A percentile compares a stretch with the other conserved stretches of the same genome.
phyloP scores from a whole-genome alignment of 805 yeast species.

The Wickerhamomyces chaumierensis region DNA sequence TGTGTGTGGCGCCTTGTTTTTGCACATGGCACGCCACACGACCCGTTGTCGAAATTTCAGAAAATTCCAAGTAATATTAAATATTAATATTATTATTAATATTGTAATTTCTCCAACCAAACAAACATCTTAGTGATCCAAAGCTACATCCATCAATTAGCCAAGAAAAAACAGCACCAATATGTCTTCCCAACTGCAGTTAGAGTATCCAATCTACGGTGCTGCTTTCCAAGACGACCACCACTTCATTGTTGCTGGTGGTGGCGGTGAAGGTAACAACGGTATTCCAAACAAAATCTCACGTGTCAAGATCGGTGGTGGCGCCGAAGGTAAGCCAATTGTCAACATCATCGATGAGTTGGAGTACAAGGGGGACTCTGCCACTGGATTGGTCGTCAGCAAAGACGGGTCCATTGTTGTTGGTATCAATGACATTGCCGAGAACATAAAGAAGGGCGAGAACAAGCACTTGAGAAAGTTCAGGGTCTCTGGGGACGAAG shows the following conservation, averaged over 20 bases:
- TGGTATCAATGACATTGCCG: slow-evolving; percentile 66
- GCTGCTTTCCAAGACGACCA: slow-evolving; percentile 55
- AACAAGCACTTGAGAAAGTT: slow-evolving; percentile 69
- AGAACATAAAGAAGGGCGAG: slow-evolving; percentile 43
- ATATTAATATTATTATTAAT: too few species aligned
- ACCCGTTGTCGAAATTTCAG: too few species aligned
- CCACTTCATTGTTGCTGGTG: slow-evolving; percentile 71
- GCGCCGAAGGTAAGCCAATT: slow-evolving; percentile 31
- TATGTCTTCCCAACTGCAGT: background rate
- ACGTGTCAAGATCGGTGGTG: slow-evolving; percentile 47
- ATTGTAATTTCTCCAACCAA: too few species aligned
- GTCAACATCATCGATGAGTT: slow-evolving; percentile 56
- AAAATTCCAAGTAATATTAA: too few species aligned
- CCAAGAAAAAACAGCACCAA: background rate
- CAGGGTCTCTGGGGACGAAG: slow-evolving; percentile 21
- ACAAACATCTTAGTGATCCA: too few species aligned
- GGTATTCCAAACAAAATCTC: slow-evolving; percentile 81
- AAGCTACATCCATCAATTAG: too few species aligned
- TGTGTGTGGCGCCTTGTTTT: too few species aligned
- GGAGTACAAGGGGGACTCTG: slow-evolving; percentile 60
- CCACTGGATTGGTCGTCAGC: slow-evolving; percentile 63
- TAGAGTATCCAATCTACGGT: slow-evolving; percentile 62
- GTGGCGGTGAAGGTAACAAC: slow-evolving; percentile 90
- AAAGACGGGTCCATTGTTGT: slow-evolving; percentile 37
- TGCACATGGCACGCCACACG: too few species aligned